Evolutionary conservation across 1,284 basidiomycete genomes (phyloP), one percentile per base, ranked within the genome.

Genomic region (Fomitopsis betulina): DNA sequence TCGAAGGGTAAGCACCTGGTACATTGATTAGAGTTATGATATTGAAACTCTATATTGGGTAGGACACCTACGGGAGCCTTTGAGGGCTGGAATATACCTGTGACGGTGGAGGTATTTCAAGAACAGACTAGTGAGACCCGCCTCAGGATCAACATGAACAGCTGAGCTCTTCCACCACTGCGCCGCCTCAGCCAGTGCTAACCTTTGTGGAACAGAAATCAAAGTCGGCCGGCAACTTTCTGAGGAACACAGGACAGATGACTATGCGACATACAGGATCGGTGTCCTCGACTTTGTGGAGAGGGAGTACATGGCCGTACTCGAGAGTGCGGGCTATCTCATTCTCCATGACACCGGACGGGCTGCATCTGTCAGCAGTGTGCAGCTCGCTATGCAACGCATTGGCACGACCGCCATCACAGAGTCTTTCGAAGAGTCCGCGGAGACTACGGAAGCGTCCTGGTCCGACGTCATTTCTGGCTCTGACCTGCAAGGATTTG

Each of bases 41-140:
- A 3, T 3, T 25, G 21, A 45, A n/a, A 3, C 10, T 5, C 23
- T 23, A 7, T 51, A 27, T 40, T 37, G 12, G 35, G 10, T 38
- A 68, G 65, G n/a, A 23, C 21, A 3, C 58, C 58, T 0, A 38
- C 57, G 12, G 58, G 55, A 23, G 56, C 37, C 12, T 69, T 62
- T 53, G 49, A 32, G n/a, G 63, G 68, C 35, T 73, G 71, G 71
- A 64, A 63, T 57, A 63, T 75, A 35, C 67, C 70, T 0, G 55
- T 73, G 54, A 59, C 73, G 19, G 64, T 72, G 33, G 67, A 70
- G 38, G 60, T 72, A 5, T 30, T 65, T 19, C 59, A 65, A 27
- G 60, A 60, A 35, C 62, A 59, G 5, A 61, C 64, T 30, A 58
- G 59, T 15, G 65, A 65, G 4, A 67, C 57, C 25, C 64, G 62